Conservation (phyloP, 2,329 filamentous ascomycete genomes). For the Diatrype stigma region DNA sequence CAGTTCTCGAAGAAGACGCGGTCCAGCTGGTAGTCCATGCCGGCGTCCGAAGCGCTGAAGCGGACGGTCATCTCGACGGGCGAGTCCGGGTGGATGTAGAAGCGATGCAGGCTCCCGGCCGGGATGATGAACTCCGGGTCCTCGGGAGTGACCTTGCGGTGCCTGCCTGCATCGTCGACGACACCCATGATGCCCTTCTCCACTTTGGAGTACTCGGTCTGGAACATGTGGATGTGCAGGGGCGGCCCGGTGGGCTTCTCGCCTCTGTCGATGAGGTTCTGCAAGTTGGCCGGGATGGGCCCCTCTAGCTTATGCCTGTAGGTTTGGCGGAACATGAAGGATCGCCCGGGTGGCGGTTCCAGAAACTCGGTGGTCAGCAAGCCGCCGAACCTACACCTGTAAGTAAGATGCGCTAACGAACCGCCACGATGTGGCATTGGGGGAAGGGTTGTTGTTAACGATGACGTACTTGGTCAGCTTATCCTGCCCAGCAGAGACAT, state of each 20-base stretch:
- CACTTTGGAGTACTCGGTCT: conserved; percentile 28
- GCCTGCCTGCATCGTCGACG: conserved; percentile 25
- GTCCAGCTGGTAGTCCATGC: conserved; percentile 26
- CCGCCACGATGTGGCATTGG: too few relatives aligned
- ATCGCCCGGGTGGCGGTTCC: conserved; percentile 23
- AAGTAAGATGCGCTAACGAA: too few relatives aligned
- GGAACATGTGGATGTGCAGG: conserved; percentile 29
- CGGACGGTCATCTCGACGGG: conserved; percentile 13
- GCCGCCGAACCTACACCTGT: conserved; percentile 15
- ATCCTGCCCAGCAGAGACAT: too few relatives aligned
- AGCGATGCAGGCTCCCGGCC: conserved; percentile 20
- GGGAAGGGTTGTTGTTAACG: too few relatives aligned
- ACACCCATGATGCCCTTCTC: conserved; percentile 22
- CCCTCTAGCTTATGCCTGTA: conserved; percentile 15
- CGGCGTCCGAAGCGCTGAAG: conserved; percentile 22
- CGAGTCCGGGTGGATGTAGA: conserved; percentile 17
- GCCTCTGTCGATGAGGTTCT: conserved; percentile 10
- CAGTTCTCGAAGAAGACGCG: conserved; percentile 33
- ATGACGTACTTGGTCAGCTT: too few relatives aligned
- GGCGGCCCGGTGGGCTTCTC: conserved; percentile 19
- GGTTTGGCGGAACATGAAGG: conserved; percentile 21
- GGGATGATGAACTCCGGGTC: conserved; percentile 25
- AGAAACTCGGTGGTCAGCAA: conserved; percentile 20
- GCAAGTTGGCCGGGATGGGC: conserved; percentile 9
- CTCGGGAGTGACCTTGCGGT: conserved; percentile 15